A percentile compares a stretch with the other conserved stretches of the same genome.
Evolutionary conservation across 1,284 basidiomycete species (phyloP).

Genomic region (Leccinum pachyderme): DNA sequence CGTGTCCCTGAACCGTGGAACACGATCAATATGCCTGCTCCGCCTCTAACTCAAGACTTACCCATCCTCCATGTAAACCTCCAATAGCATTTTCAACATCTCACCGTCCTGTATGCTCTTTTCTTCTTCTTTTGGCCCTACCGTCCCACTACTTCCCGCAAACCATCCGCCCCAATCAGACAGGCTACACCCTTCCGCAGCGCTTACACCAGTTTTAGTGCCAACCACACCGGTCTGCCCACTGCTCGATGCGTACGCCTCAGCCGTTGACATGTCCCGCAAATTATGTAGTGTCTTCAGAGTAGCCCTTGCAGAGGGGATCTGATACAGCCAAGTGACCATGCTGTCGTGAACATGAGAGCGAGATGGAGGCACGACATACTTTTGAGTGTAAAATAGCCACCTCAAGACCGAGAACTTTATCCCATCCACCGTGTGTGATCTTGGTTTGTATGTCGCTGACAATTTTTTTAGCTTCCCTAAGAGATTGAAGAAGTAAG

Average conservation of each 20-base stretch:
- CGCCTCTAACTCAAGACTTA: slow-evolving; percentile 35
- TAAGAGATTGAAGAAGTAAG: slow-evolving; percentile 71
- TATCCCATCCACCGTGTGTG: slow-evolving; percentile 31
- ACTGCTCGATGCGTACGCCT: slow-evolving; percentile 75
- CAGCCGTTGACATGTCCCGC: slow-evolving; percentile 73
- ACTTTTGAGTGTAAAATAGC: slow-evolving; percentile 85
- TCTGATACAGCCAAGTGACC: slow-evolving; percentile 37
- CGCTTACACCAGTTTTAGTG: slow-evolving; percentile 39
- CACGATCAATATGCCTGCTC: neutral
- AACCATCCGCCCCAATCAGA: slow-evolving; percentile 35
- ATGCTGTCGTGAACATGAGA: neutral
- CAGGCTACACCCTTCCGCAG: slow-evolving; percentile 43
- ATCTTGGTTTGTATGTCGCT: slow-evolving; percentile 24
- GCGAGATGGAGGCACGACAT: neutral
- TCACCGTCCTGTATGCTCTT: slow-evolving; percentile 20
- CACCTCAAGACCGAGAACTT: slow-evolving; percentile 66
- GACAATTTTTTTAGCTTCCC: slow-evolving; percentile 35
- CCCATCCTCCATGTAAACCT: slow-evolving; percentile 79
- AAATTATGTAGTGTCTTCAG: slow-evolving; percentile 68
- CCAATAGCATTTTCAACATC: slow-evolving; percentile 68
- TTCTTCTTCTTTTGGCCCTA: slow-evolving; percentile 9
- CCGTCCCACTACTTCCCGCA: slow-evolving; percentile 5
- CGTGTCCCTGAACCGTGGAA: slow-evolving; percentile 37
- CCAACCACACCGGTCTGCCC: slow-evolving; percentile 58
- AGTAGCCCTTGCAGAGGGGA: slow-evolving; percentile 63